Conservation (phyloP, 306 rosid species). For the Psophocarpus tetragonolobus region DNA sequence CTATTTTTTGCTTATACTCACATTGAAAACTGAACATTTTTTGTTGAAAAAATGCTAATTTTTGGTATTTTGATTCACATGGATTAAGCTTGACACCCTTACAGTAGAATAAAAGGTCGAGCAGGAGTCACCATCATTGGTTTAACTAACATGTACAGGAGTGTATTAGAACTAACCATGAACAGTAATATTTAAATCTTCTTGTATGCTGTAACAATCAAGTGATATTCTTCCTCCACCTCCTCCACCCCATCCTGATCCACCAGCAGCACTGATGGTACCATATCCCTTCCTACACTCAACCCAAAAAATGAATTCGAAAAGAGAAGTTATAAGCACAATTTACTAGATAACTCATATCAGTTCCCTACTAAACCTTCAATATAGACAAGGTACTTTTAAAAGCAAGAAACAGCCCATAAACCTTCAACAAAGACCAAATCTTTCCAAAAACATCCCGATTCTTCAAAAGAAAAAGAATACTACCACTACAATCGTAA, state of each 20-base stretch:
- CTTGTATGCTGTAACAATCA: constrained; percentile 96
- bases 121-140: constrained; percentile 19
- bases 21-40: constrained; percentile 21
- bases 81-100: constrained; percentile 35
- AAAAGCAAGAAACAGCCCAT: constrained; percentile 28
- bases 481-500: constrained; percentile 29
- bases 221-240: constrained; percentile 99
- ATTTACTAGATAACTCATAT: constrained; percentile 7
- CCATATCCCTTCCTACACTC: constrained; percentile 89
- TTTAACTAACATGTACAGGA: constrained; percentile 22
- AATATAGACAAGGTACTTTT: constrained; percentile 3
- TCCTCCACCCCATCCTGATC: constrained; percentile 98
- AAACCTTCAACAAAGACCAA: constrained; percentile 19
- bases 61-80: constrained; percentile 14
- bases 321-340: constrained; percentile 31
- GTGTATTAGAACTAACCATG: constrained; percentile 61
- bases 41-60: background rate
- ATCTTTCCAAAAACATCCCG: constrained; percentile 24
- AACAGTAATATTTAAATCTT: constrained; percentile 78
- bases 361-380: constrained; percentile 20
- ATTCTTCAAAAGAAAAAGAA: constrained; percentile 11
- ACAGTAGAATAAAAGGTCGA: constrained; percentile 42
- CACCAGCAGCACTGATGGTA: constrained; percentile 93
- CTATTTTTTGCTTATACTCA: background rate
- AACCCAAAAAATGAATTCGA: constrained; percentile 31